Percentiles rank a stretch among this genome's conserved stretches.
phyloP scores from a whole-genome alignment of 2,329 filamentous ascomycete genomes.

The Fusarium tricinctum region DNA sequence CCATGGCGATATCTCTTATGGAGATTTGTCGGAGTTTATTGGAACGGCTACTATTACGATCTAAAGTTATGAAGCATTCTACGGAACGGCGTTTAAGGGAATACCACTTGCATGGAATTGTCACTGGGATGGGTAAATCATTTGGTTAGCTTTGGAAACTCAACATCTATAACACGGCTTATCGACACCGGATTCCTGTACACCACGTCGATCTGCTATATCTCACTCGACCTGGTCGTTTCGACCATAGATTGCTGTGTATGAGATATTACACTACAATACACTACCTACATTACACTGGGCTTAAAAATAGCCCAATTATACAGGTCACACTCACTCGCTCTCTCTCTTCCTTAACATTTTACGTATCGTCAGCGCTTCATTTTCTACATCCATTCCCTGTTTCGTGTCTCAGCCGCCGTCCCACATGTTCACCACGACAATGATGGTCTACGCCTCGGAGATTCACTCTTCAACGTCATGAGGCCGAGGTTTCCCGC shows the following conservation, averaged over 20 bases:
- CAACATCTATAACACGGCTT: constrained; percentile 5
- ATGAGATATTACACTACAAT: constrained; percentile 19
- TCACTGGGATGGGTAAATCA: constrained; percentile 21
- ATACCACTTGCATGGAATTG: constrained; percentile 36
- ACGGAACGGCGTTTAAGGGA: constrained; percentile 44
- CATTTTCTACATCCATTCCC: neutral
- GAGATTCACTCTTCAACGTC: constrained; percentile 30
- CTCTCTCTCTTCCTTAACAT: neutral
- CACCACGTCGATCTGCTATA: neutral
- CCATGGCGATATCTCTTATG: constrained; percentile 22
- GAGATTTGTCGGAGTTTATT: constrained; percentile 29
- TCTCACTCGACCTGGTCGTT: constrained; percentile 13
- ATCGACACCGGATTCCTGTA: constrained; percentile 12
- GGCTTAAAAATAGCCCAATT: constrained; percentile 15
- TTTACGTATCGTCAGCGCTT: constrained; percentile 8
- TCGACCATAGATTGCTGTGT: constrained; percentile 5
- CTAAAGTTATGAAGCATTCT: constrained; percentile 29
- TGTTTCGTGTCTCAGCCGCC: constrained; percentile 5
- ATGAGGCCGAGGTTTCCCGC: constrained; percentile 48
- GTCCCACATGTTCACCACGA: constrained; percentile 16
- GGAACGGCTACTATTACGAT: constrained; percentile 34
- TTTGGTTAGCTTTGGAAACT: constrained; percentile 6
- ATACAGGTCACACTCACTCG: constrained; percentile 11
- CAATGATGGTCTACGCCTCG: neutral
- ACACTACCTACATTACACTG: constrained; percentile 5